Evolutionary conservation across 2,329 filamentous ascomycete genomes (phyloP).

Genomic region (Aaosphaeria arxii): DNA sequence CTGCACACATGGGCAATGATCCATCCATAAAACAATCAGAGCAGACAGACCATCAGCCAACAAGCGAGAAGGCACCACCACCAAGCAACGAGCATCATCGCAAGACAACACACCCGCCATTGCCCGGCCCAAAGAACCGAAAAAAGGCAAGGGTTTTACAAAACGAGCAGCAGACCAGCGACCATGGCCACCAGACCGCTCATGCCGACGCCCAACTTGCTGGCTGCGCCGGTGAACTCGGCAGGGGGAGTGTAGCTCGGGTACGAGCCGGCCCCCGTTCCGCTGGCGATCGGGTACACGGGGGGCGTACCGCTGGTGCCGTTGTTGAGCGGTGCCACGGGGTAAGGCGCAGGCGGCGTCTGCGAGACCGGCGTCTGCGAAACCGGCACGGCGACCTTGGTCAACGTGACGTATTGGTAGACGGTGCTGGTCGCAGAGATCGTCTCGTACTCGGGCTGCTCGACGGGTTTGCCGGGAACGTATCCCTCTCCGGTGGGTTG

Average conservation of each 20-base stretch:
- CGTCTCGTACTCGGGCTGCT: neutral
- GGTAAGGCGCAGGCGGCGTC: slow-evolving; percentile 7
- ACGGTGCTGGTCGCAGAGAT: slow-evolving; percentile 7
- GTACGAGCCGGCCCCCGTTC: slow-evolving; percentile 9
- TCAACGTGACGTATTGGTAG: slow-evolving; percentile 16
- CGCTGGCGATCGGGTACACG: slow-evolving; percentile 7
- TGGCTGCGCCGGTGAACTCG: slow-evolving; percentile 25
- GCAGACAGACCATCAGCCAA: too few species aligned
- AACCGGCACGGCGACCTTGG: slow-evolving; percentile 17
- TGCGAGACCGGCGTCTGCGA: slow-evolving; percentile 1
- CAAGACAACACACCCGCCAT: too few species aligned
- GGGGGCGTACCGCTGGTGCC: slow-evolving; percentile 7
- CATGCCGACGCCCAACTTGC: slow-evolving; percentile 17
- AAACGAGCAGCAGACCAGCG: slow-evolving; percentile 14
- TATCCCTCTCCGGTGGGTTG: neutral
- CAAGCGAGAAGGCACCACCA: neutral
- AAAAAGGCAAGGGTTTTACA: slow-evolving; percentile 12
- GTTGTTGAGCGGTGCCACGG: slow-evolving; percentile 3
- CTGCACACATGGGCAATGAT: too few species aligned
- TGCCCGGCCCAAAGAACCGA: neutral
- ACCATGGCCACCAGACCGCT: slow-evolving; percentile 14
- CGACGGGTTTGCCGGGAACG: slow-evolving; percentile 1
- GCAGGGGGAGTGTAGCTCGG: slow-evolving; percentile 9
- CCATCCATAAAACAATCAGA: too few species aligned
- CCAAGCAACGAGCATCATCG: neutral